A percentile compares a stretch with the other conserved stretches of the same genome.
These are phyloP conservation scores for Hevea brasiliensis DNA, from an alignment of 345 rosid species.

Conservation along the genomic window DNA sequence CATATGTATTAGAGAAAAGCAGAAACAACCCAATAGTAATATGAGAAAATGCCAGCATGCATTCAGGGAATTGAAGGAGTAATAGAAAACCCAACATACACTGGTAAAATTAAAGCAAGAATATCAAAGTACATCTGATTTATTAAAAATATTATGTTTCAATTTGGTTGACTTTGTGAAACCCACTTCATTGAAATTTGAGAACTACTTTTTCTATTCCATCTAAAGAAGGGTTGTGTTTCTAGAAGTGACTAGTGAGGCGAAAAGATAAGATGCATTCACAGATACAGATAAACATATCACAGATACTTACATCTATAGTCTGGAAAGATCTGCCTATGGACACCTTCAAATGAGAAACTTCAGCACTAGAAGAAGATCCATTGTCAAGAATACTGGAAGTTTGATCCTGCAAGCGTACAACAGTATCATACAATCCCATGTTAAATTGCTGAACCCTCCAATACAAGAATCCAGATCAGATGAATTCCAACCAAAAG, in stretches of 20 bases:
- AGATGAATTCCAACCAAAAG: background rate
- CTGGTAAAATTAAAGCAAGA: background rate
- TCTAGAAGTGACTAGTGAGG: background rate
- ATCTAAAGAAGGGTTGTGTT: background rate
- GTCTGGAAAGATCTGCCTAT: conserved; percentile 43
- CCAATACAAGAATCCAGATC: background rate
- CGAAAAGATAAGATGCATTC: background rate
- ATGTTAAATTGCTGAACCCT: background rate
- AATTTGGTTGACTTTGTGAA: background rate
- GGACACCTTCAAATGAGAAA: conserved; percentile 49
- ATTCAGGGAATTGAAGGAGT: background rate
- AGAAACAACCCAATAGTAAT: background rate
- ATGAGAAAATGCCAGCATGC: background rate
- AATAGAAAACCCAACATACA: too few relatives aligned
- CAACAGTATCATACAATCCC: background rate
- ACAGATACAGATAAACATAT: background rate
- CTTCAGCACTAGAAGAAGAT: conserved; percentile 49
- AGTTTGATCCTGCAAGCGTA: conserved; percentile 37
- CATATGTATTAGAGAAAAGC: background rate
- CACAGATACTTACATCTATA: conserved; percentile 43
- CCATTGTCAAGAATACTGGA: conserved; percentile 41
- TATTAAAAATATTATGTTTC: background rate
- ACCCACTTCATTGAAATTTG: background rate
- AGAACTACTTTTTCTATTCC: too few relatives aligned
- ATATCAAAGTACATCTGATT: background rate